A percentile compares a stretch with the other conserved stretches of the same genome.
phyloP scores from a whole-genome alignment of 441 rosid species.

The Macaranga tanarius region DNA sequence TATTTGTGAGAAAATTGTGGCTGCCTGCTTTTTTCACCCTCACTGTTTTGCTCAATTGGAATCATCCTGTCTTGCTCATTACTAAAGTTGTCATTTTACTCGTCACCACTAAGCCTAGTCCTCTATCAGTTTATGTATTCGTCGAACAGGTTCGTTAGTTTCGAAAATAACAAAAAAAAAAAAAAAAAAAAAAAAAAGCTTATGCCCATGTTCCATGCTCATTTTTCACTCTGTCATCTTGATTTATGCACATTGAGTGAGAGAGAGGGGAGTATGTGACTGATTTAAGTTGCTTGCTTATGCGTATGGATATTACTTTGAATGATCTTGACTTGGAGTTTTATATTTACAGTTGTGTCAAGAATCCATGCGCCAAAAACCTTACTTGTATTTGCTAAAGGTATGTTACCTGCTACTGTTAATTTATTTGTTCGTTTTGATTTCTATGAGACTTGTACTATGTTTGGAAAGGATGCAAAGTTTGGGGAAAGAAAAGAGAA shows the following conservation, averaged over 20 bases:
- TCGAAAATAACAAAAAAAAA: too few species aligned
- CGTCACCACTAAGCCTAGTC: conserved; percentile 49
- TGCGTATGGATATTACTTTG: conserved; percentile 7
- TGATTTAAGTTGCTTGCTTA: conserved; percentile 11
- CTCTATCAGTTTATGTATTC: conserved; percentile 50
- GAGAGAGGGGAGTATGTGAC: not conserved
- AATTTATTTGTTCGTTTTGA: conserved; percentile 3
- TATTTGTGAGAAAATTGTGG: conserved; percentile 44
- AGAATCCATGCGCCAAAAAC: conserved; percentile 34
- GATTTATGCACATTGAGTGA: not conserved
- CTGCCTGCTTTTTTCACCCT: conserved; percentile 40
- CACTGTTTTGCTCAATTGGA: conserved; percentile 41
- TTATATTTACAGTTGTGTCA: conserved; percentile 39
- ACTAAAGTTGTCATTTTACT: conserved; percentile 40
- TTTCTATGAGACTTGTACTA: not conserved
- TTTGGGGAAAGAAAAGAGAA: not conserved
- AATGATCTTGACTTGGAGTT: conserved; percentile 24
- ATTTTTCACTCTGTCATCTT: not conserved
- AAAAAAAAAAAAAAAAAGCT: too few species aligned
- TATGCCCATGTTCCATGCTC: too few species aligned
- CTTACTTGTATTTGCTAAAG: conserved; percentile 33
- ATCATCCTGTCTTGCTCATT: conserved; percentile 36
- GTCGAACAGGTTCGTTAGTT: conserved; percentile 47
- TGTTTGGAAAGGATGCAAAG: not conserved
- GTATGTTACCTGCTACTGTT: conserved; percentile 26